Conservation (phyloP, 441 rosid species). For the Aquilaria agallochum region DNA sequence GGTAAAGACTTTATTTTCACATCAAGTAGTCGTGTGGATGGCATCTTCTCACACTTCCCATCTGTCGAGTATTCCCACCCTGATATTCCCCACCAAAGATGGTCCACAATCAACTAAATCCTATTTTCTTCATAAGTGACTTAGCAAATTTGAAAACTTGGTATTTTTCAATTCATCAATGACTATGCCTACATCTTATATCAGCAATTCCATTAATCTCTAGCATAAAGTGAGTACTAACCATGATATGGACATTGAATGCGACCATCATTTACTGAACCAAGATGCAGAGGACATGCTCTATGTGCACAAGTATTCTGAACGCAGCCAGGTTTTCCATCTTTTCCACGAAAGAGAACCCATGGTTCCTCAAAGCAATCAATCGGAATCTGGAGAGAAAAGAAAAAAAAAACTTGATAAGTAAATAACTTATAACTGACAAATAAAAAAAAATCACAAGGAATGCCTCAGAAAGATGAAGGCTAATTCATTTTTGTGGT, state of each 20-base stretch:
- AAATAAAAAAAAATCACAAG: constrained; percentile 1
- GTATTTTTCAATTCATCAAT: too few species aligned
- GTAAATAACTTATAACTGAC: not conserved
- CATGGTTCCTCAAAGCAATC: constrained; percentile 96
- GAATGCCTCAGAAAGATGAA: too few species aligned
- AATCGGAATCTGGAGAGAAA: constrained; percentile 62
- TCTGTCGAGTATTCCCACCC: constrained; percentile 96
- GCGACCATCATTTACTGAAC: constrained; percentile 87
- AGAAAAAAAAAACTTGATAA: not conserved
- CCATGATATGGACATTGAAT: constrained; percentile 97
- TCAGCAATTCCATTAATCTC: not conserved
- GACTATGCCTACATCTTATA: too few species aligned
- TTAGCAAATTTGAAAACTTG: too few species aligned
- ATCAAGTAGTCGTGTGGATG: constrained; percentile 64
- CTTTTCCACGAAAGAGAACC: constrained; percentile 91
- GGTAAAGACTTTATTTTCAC: constrained; percentile 79
- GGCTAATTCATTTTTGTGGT: too few species aligned
- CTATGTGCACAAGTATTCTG: constrained; percentile 94
- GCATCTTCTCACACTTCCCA: constrained; percentile 94
- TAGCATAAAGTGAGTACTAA: constrained; percentile 30
- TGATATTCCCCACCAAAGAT: constrained; percentile 22
- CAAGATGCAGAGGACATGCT: constrained; percentile 97
- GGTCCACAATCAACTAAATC: not conserved
- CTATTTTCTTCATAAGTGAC: too few species aligned
- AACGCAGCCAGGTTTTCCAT: constrained; percentile 91